Conservation (phyloP, 2,329 filamentous ascomycete species). For the Colletotrichum viniferum region DNA sequence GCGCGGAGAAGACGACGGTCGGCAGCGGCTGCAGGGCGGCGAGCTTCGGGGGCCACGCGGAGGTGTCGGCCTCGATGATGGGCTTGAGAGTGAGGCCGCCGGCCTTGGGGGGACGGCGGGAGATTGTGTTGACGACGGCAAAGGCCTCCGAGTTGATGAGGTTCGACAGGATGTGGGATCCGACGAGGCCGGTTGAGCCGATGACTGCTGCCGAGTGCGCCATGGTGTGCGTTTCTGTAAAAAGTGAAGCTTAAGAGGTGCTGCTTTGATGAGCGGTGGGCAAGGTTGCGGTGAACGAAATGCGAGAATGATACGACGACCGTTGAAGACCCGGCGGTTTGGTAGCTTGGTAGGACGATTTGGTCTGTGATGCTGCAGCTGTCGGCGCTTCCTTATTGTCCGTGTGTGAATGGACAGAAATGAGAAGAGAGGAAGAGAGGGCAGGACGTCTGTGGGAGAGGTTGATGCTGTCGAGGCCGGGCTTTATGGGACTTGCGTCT, state of each 20-base stretch:
- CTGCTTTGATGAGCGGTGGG: not conserved
- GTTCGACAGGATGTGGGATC: conserved; percentile 74
- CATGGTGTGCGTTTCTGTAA: not conserved
- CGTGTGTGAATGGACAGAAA: not conserved
- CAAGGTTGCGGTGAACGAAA: not conserved
- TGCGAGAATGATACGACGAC: not conserved
- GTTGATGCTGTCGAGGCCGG: conserved; percentile 1
- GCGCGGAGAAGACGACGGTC: conserved; percentile 72
- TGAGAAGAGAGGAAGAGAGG: not conserved
- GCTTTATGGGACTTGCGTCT: conserved; percentile 12
- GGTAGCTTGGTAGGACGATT: not conserved
- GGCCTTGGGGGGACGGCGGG: conserved; percentile 66
- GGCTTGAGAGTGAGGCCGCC: conserved; percentile 55
- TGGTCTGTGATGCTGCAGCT: conserved; percentile 15
- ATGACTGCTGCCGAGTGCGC: conserved; percentile 43
- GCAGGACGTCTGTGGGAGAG: conserved; percentile 7
- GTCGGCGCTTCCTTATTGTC: not conserved
- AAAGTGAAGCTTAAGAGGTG: not conserved
- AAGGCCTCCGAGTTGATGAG: conserved; percentile 61
- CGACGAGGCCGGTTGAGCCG: conserved; percentile 72
- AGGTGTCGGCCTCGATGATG: conserved; percentile 70
- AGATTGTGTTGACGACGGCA: conserved; percentile 65
- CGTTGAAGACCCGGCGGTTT: not conserved
- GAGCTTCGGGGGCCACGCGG: conserved; percentile 70
- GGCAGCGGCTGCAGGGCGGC: conserved; percentile 59